Evolutionary conservation across 805 yeast species (phyloP), one percentile per base, ranked within the genome.

Genomic region (Diddensiella santjacobensis): DNA sequence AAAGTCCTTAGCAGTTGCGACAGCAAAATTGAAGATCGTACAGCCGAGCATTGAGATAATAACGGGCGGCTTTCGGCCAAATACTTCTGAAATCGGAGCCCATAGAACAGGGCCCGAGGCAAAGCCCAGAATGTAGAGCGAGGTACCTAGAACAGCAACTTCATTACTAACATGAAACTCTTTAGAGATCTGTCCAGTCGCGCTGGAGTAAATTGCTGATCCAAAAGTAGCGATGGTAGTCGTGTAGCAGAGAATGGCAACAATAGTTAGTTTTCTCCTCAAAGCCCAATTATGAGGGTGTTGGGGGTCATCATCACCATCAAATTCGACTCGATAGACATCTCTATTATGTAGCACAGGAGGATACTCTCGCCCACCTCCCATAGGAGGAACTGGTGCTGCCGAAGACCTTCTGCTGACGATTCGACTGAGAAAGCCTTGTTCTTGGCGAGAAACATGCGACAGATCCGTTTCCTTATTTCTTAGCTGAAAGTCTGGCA

Each of bases 221-320:
- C 93, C 91, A 74, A 83, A 79, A 2, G 89, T 73, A 33, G 81
- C 73, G 29, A 70, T 61, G 39, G 75, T 64, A 30, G 84, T 78
- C 50, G 70, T 61, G 22, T 67, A 58, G 17, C 80, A 80, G 40
- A 80, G 64, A 8, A 71, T 56, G 0, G 61, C 29, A 61, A 80
- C 73, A 11, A 71, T 64, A 6, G 62, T 41, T 1, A 71, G n/a
- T 58, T 80, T 83, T 48, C 66, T 72, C 38, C 45, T 58, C 20
- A 67, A 13, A 0, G 83, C 62, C 89, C 90, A 87, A 62, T 89
- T 88, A 61, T 81, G 82, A 0, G 96, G 96, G 63, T 82, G 87
- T 5, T 67, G 49, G 1, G 95, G 95, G 61, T 89, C 96, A 42
- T 80, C 71, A 1, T 83, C 82, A 0, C 96, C 95, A 60, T 84